phyloP scores from a whole-genome alignment of 2,329 filamentous ascomycete genomes.

The Paecilomyces formosus region DNA sequence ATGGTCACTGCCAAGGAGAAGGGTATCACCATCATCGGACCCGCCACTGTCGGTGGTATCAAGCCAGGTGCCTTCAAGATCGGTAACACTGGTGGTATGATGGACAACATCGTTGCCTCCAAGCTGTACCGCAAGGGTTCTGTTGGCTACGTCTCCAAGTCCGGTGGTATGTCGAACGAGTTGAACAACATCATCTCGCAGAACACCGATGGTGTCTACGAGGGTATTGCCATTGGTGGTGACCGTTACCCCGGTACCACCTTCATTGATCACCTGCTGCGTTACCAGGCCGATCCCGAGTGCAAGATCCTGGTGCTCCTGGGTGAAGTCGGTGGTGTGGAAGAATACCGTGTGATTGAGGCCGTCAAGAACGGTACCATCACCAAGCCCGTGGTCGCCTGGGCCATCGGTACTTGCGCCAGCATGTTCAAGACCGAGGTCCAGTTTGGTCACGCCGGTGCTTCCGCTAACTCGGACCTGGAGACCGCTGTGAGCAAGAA shows the following conservation, averaged over 20 bases:
- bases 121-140: conserved; percentile 99
- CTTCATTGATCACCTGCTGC: conserved; percentile 96
- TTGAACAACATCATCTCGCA: conserved; percentile 98
- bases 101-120: conserved; percentile 99
- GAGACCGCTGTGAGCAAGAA: conserved; percentile 97
- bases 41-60: conserved; percentile 97
- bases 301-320: conserved; percentile 96
- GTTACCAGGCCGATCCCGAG: conserved; percentile 92
- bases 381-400: conserved; percentile 97
- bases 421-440: conserved; percentile 99
- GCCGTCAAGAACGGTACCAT: conserved; percentile 90
- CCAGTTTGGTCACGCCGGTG: conserved; percentile 97
- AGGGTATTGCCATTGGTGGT: conserved; percentile 98
- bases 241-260: conserved; percentile 98
- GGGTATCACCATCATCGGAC: conserved; percentile 97
- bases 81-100: conserved; percentile 99
- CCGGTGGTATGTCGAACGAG: conserved; percentile 99
- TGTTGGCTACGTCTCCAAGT: conserved; percentile 99
- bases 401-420: conserved; percentile 98
- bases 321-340: conserved; percentile 97
- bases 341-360: conserved; percentile 99
- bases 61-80: conserved; percentile 99
- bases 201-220: conserved; percentile 95
- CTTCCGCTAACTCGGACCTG: conserved; percentile 98
- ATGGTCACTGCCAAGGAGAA: conserved; percentile 95